Evolutionary conservation across 116 monocot species (phyloP).

Genomic region (Iris pallida): DNA sequence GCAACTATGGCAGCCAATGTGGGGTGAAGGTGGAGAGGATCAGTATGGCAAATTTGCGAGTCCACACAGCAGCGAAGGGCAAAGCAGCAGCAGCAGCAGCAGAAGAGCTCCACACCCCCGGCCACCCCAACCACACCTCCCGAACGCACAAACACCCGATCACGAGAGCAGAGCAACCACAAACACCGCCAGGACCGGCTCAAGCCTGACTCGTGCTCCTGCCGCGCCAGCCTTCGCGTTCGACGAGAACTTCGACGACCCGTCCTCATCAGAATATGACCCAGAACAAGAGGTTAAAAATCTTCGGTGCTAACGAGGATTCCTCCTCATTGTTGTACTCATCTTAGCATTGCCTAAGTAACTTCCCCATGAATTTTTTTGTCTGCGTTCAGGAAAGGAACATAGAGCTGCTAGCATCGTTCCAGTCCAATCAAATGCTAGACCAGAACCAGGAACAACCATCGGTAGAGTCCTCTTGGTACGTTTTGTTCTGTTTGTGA

Average conservation of each 20-base stretch:
- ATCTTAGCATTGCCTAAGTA: not conserved
- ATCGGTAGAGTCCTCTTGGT: slow-evolving; percentile 20
- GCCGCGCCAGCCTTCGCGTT: slow-evolving; percentile 4
- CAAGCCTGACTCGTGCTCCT: not conserved
- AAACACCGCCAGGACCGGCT: not conserved
- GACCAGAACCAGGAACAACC: slow-evolving; percentile 9
- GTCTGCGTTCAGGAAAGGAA: slow-evolving; percentile 31
- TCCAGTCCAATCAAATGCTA: slow-evolving; percentile 1
- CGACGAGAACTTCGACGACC: slow-evolving; percentile 20
- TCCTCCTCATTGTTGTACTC: not conserved
- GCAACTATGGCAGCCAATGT: slow-evolving; percentile 36
- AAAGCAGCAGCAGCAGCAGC: slow-evolving; percentile 8
- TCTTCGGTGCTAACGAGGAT: slow-evolving; percentile 6
- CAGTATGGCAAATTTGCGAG: slow-evolving; percentile 14
- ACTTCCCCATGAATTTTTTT: slow-evolving; percentile 12
- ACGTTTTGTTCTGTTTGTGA: not conserved
- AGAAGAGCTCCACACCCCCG: slow-evolving; percentile 22
- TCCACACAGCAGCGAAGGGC: not conserved
- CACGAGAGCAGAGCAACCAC: slow-evolving; percentile 1
- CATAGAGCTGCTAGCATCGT: not conserved
- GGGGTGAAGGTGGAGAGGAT: slow-evolving; percentile 41
- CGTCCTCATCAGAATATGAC: slow-evolving; percentile 18
- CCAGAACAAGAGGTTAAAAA: slow-evolving; percentile 20
- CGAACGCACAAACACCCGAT: slow-evolving; percentile 6
- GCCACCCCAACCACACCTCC: slow-evolving; percentile 25